Base-by-base conservation (phyloP, 1,284 basidiomycete species). In the Agaricales sp. region DNA sequence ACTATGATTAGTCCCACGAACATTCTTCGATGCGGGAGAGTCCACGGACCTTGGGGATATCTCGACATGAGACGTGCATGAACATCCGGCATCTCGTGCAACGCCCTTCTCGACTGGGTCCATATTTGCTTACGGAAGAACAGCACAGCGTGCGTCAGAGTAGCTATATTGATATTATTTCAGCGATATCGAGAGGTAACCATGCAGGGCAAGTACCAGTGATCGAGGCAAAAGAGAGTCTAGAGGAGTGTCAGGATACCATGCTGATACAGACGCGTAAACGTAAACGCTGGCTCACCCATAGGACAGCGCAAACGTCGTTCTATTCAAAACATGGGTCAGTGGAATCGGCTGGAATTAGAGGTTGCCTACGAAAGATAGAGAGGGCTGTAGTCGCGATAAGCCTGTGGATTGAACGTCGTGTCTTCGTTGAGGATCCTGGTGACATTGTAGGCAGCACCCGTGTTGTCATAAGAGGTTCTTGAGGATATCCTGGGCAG, bases 71-170 rank as follows among this genome's bases (percentile, higher is more conserved):
- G 71, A 44, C 74, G 71, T 4, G 80, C 79, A 63, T 93, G 90
- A n/a, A 93, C 77, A 62, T 93, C 90, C 11, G 87, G 82, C 57
- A 85, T 81, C 58, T 90, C 86, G 8, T 72, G 65, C 49, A 82
- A 62, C 35, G 78, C 74, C 30, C 75, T 69, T n/a, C n/a, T n/a
- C 21, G 79, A 74, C 46, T 80, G 76, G 21, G 68, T 61, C 67
- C 77, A 77, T 50, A 92, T 83, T 43, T 80, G 77, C 53, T 78
- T 80, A 53, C 86, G 81, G 64, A 91, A 87, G 61, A 87, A 81
- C n/a, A 94, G 71, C 2, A 75, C 64, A 1, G 87, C 82, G 67
- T 82, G 78, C n/a, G n/a, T n/a, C n/a, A n/a, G n/a, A n/a, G n/a
- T n/a, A n/a, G n/a, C n/a, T n/a, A n/a, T n/a, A n/a, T n/a, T n/a